Evolutionary conservation across 805 yeast genomes (phyloP).

Genomic region (Limtongozyma cylindracea): DNA sequence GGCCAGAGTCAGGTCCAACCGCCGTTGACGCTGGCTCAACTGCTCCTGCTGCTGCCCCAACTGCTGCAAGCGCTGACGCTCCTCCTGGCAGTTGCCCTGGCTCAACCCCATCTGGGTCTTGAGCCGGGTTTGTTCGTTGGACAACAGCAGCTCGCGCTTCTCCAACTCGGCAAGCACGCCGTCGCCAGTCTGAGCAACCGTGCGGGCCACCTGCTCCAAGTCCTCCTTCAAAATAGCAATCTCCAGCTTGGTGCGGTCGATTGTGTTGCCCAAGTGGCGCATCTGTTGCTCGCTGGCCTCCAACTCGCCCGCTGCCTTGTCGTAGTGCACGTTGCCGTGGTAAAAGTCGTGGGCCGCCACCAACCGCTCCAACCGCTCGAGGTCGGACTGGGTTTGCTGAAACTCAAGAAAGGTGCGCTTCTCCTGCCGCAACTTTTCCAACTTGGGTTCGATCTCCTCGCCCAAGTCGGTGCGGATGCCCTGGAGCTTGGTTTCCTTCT

Average conservation of each 20-base stretch:
- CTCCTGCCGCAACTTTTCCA: slow-evolving; percentile 57
- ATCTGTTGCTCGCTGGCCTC: too few relatives aligned
- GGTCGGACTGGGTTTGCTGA: slow-evolving; percentile 61
- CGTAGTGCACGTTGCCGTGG: slow-evolving; percentile 12
- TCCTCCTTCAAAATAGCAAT: slow-evolving; percentile 18
- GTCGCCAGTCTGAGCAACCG: slow-evolving; percentile 10
- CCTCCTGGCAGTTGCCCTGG: too few relatives aligned
- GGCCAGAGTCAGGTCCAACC: too few relatives aligned
- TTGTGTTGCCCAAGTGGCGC: slow-evolving; percentile 15
- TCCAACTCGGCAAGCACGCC: too few relatives aligned
- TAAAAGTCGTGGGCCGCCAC: slow-evolving; percentile 59
- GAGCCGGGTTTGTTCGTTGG: too few relatives aligned
- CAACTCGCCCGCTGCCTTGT: too few relatives aligned
- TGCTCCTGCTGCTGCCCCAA: too few relatives aligned
- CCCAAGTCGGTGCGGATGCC: slow-evolving; percentile 48
- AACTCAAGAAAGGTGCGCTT: slow-evolving; percentile 65
- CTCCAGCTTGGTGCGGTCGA: slow-evolving; percentile 12
- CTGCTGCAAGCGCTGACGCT: too few relatives aligned
- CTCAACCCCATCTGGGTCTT: too few relatives aligned
- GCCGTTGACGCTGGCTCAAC: too few relatives aligned
- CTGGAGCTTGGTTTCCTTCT: slow-evolving; percentile 63
- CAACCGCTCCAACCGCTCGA: slow-evolving; percentile 49
- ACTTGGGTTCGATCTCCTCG: slow-evolving; percentile 86
- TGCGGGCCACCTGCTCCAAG: slow-evolving; percentile 25
- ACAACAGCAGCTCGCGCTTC: too few relatives aligned